Percentiles rank a stretch among this genome's conserved stretches.
Evolutionary conservation across 192 early-diverging fungal species (phyloP).

Genomic region (Funneliformis geosporum): DNA sequence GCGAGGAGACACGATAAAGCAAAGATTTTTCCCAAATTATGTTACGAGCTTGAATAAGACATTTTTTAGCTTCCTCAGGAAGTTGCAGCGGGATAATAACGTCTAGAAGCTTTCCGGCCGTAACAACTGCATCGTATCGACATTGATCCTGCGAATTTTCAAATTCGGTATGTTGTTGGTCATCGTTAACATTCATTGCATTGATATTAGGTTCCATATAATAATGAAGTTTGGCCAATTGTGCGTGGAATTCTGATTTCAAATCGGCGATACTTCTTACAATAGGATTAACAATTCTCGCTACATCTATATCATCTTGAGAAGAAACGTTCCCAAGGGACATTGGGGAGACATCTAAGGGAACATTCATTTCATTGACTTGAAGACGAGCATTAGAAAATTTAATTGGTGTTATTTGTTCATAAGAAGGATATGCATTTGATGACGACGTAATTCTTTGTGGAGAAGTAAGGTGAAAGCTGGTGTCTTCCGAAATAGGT

Average conservation of each 20-base stretch:
- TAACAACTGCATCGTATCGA: not conserved
- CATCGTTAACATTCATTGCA: not conserved
- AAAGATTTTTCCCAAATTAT: constrained; percentile 1
- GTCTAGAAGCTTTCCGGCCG: not conserved
- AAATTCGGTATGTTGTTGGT: not conserved
- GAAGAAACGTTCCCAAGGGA: not conserved
- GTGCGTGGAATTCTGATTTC: not conserved
- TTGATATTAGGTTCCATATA: not conserved
- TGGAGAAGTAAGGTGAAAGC: not conserved
- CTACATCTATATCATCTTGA: not conserved
- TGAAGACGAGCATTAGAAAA: not conserved
- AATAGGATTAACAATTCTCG: constrained; percentile 11
- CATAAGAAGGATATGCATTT: not conserved
- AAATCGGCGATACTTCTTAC: constrained; percentile 3
- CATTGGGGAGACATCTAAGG: not conserved
- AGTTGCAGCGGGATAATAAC: not conserved
- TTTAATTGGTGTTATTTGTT: not conserved
- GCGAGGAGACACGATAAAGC: not conserved
- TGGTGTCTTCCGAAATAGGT: not conserved
- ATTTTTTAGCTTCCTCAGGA: constrained; percentile 15
- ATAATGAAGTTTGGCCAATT: constrained; percentile 10
- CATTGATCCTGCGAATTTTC: constrained; percentile 6
- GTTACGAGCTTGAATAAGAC: not conserved
- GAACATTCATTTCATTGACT: not conserved
- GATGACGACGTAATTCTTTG: not conserved